Percentiles rank a stretch among this genome's conserved stretches.
These are phyloP conservation scores for Penicillium sp. DNA, from an alignment of 2,329 filamentous ascomycete species.

Conservation along the genomic window DNA sequence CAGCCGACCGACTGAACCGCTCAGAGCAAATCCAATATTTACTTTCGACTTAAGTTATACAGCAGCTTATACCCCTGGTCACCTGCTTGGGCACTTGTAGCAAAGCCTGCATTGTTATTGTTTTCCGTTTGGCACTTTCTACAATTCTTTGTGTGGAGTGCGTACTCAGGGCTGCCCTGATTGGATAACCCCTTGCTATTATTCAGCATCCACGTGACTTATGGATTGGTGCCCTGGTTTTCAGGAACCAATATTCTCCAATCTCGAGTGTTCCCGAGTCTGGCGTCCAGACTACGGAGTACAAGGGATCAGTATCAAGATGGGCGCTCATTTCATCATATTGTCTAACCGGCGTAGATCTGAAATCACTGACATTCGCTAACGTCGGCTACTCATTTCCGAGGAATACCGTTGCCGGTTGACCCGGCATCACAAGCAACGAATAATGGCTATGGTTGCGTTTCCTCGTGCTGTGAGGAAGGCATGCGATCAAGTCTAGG, in stretches of 20 bases:
- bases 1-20: neutral
- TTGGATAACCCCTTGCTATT: neutral
- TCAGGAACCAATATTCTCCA: slow-evolving; percentile 12
- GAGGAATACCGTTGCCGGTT: neutral
- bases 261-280: neutral
- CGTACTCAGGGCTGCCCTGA: neutral
- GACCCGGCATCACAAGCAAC: neutral
- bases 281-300: neutral
- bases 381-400: neutral
- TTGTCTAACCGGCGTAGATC: neutral
- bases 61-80: neutral
- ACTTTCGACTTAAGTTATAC: neutral
- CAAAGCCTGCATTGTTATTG: neutral
- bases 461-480: neutral
- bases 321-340: neutral
- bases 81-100: neutral
- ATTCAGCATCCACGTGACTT: slow-evolving; percentile 4
- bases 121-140: neutral
- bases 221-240: neutral
- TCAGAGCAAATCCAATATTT: neutral
- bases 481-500: neutral
- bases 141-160: neutral
- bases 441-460: neutral
- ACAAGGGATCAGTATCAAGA: neutral
- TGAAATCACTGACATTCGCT: neutral